Evolutionary conservation across 2,329 filamentous ascomycete genomes (phyloP).

Genomic region (Trichoderma arundinaceum): DNA sequence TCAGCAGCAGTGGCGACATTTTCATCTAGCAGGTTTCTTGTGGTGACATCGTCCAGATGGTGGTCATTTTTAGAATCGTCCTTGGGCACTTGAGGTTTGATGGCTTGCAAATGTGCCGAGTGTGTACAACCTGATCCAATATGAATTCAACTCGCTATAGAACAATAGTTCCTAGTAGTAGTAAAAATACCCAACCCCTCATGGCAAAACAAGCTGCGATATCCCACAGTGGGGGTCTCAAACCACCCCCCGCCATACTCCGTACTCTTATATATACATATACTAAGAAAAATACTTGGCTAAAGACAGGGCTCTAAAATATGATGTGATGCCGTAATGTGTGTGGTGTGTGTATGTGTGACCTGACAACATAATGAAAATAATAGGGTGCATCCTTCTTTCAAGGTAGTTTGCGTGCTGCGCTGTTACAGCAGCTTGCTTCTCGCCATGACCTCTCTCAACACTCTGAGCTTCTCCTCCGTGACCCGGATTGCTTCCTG

Average conservation of each 20-base stretch:
- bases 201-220: background rate
- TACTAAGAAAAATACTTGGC: conserved; percentile 10
- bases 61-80: background rate
- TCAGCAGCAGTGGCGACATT: conserved; percentile 23
- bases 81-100: too few species aligned
- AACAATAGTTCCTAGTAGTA: background rate
- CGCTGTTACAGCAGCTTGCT: conserved; percentile 44
- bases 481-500: conserved; percentile 83
- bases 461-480: conserved; percentile 77
- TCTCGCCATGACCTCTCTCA: conserved; percentile 73
- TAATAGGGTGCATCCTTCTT: conserved; percentile 5
- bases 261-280: conserved; percentile 23
- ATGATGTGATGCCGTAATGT: conserved; percentile 22
- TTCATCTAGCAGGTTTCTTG: conserved; percentile 12
- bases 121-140: background rate
- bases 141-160: background rate
- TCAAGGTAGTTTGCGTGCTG: background rate
- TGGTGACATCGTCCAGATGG: conserved; percentile 16
- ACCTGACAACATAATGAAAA: conserved; percentile 15
- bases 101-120: background rate
- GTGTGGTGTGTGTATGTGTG: conserved; percentile 8
- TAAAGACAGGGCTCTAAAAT: conserved; percentile 20
- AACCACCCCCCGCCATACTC: conserved; percentile 14
- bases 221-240: conserved; percentile 8
- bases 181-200: conserved; percentile 11